Base-by-base conservation (phyloP, 192 early-diverging fungal species). In the Coemansia sp. region DNA sequence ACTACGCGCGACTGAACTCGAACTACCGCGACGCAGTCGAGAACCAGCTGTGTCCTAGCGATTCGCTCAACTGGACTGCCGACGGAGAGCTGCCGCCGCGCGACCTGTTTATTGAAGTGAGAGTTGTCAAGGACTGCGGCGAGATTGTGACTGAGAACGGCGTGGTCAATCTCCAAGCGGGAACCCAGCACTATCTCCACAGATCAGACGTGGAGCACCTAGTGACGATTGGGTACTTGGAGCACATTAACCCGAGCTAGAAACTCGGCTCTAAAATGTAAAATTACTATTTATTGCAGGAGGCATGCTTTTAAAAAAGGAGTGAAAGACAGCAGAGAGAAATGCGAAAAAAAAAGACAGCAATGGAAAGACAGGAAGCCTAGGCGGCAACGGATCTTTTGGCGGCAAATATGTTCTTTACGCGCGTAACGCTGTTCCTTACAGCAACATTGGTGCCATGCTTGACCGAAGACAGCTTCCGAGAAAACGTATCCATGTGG, bases 81-180 rank as follows among this genome's bases (percentile, higher is more conserved):
- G 87, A 88, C 9, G 86, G 89, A 39, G 82, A 93, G 39, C 69
- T 88, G 0, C 97, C 97, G 34, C 97, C 97, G 7, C 85, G 86
- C 66, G 95, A 99, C 68, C 67, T 96, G 64, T 95, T 92, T 79
- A 90, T 95, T n/a, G 92, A 93, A 62, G 91, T 99, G 26, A 74
- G 95, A 2, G 97, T 97, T 2, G 36, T 93, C 45, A 86, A 84
- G 58, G 94, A 97, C 58, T 89, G 88, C 68, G 97, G 97, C 41
- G 93, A 97, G 75, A 88, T 97, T 39, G 86, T 90, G 55, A 93
- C 94, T 0, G 95, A 97, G 59, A 90, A 82, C 64, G 95, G 97
- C 0, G 77, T 87, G 1, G 84, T 95, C 39, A 86, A 86, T 59
- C 76, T 99, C 33, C 86, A 86, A 37, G 86, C 86, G 28, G 89